Conservation (phyloP, 2,329 filamentous ascomycete genomes). For the Trichocomaceae sp. region DNA sequence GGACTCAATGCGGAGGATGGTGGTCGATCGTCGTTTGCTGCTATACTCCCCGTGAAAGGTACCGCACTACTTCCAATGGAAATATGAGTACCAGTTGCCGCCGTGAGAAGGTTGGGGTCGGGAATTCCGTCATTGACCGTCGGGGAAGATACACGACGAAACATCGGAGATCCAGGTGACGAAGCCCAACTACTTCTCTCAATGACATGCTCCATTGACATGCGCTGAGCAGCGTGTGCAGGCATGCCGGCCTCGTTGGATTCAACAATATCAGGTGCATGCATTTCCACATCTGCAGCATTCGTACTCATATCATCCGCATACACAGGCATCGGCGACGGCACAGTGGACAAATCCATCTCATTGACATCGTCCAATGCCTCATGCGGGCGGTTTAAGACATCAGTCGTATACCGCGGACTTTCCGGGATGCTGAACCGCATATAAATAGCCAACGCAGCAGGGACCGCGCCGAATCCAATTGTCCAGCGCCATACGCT, state of each 20-base stretch:
- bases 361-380: slow-evolving; percentile 6
- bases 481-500: slow-evolving; percentile 59
- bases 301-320: background rate
- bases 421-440: slow-evolving; percentile 59
- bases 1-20: slow-evolving; percentile 7
- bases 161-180: background rate
- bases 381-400: slow-evolving; percentile 24
- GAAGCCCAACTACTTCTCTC: background rate
- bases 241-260: background rate
- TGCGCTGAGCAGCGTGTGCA: background rate
- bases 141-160: background rate
- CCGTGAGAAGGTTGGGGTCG: background rate
- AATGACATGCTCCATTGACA: background rate
- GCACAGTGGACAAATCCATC: background rate
- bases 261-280: background rate
- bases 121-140: background rate
- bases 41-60: background rate
- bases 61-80: background rate
- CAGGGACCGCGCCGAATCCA: slow-evolving; percentile 55
- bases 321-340: background rate
- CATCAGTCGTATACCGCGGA: slow-evolving; percentile 56
- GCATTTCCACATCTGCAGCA: slow-evolving; percentile 3
- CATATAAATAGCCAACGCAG: slow-evolving; percentile 56
- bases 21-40: slow-evolving; percentile 3
- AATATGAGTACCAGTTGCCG: background rate